Percentiles rank a stretch among this genome's conserved stretches.
Evolutionary conservation across 164 flowering plant genomes (phyloP).

Genomic region (Stephania yunnanensis): DNA sequence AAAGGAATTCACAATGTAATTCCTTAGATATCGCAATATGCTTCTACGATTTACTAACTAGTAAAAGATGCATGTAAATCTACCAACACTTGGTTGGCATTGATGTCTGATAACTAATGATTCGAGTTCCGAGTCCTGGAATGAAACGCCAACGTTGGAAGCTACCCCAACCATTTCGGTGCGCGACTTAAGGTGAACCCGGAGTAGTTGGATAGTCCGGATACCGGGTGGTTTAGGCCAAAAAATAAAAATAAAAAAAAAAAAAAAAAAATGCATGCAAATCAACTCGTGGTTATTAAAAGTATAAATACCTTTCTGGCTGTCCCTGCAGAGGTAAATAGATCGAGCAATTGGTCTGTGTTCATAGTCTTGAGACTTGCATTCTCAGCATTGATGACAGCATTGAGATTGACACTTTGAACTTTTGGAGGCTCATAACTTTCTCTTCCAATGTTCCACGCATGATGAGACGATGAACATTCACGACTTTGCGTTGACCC

Average conservation of each 20-base stretch:
- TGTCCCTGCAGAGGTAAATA: slow-evolving; percentile 75
- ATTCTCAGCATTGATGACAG: slow-evolving; percentile 93
- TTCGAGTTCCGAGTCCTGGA: too few species aligned
- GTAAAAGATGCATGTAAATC: neutral
- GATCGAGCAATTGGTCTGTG: slow-evolving; percentile 95
- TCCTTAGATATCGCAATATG: neutral
- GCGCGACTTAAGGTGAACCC: too few species aligned
- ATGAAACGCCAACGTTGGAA: too few species aligned
- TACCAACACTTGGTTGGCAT: neutral
- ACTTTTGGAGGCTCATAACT: slow-evolving; percentile 94
- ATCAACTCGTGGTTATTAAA: neutral
- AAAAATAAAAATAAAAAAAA: too few species aligned
- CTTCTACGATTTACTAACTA: neutral
- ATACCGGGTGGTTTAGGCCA: too few species aligned
- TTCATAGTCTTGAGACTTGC: slow-evolving; percentile 96
- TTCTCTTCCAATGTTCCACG: slow-evolving; percentile 98
- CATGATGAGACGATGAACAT: slow-evolving; percentile 99
- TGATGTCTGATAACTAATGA: too few species aligned
- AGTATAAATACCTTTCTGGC: slow-evolving; percentile 50
- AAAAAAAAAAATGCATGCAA: neutral
- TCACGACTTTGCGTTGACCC: slow-evolving; percentile 88
- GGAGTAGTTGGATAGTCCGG: too few species aligned
- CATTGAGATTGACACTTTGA: slow-evolving; percentile 83
- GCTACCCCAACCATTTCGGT: too few species aligned
- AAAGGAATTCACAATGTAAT: neutral